Evolutionary conservation across 805 yeast genomes (phyloP).

Genomic region (Ogataea pilisensis): DNA sequence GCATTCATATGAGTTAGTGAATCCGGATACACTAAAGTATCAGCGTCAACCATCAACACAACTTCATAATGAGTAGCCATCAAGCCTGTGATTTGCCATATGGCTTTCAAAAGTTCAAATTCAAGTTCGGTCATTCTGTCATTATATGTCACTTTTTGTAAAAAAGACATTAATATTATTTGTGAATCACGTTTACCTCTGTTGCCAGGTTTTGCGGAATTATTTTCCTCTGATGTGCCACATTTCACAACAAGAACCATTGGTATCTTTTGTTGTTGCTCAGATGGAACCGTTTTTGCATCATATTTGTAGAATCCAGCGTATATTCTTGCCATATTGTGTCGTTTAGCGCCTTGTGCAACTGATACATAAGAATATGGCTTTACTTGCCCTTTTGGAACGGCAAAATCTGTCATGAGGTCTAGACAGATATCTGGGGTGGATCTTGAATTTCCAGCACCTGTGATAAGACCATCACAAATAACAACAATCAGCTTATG

Average conservation of each 20-base stretch:
- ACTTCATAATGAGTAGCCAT: slow-evolving; percentile 81
- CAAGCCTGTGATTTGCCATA: slow-evolving; percentile 81
- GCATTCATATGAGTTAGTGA: slow-evolving; percentile 87
- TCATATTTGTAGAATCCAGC: slow-evolving; percentile 91
- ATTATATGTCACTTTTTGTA: slow-evolving; percentile 82
- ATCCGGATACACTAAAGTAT: slow-evolving; percentile 84
- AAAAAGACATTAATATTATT: slow-evolving; percentile 82
- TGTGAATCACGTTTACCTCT: slow-evolving; percentile 97
- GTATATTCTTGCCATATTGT: slow-evolving; percentile 95
- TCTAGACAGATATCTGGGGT: slow-evolving; percentile 88
- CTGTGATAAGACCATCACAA: slow-evolving; percentile 94
- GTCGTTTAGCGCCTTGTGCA: slow-evolving; percentile 90
- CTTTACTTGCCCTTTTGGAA: slow-evolving; percentile 69
- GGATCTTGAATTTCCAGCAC: slow-evolving; percentile 81
- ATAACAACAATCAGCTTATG: slow-evolving; percentile 82
- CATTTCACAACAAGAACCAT: slow-evolving; percentile 76
- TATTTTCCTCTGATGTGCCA: slow-evolving; percentile 79
- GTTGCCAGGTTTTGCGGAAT: slow-evolving; percentile 77
- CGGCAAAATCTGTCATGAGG: slow-evolving; percentile 79
- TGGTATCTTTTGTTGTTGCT: slow-evolving; percentile 84
- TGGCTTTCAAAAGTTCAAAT: slow-evolving; percentile 65
- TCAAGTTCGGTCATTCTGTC: slow-evolving; percentile 94
- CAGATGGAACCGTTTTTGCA: slow-evolving; percentile 66
- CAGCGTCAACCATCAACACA: slow-evolving; percentile 92
- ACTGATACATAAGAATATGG: slow-evolving; percentile 92